Conservation (phyloP, 2,329 filamentous ascomycete species). For the Coniochaeta sp. region DNA sequence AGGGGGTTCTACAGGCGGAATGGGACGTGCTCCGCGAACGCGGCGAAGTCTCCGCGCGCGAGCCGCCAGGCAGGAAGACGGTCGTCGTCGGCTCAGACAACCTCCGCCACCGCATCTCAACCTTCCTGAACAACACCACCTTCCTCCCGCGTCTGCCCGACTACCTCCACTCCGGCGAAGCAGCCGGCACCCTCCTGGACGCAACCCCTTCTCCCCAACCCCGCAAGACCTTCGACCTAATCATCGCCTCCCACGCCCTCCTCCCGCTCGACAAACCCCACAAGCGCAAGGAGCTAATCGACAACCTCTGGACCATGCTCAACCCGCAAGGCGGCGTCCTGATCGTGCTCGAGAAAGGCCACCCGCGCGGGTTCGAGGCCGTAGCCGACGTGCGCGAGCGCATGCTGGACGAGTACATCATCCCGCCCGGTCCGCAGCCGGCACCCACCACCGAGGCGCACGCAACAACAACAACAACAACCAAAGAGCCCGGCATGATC, state of each 20-base stretch:
- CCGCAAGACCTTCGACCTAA: conserved; percentile 79
- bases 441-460: conserved; percentile 11
- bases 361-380: conserved; percentile 86
- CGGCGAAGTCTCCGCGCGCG: conserved; percentile 29
- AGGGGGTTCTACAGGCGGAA: conserved; percentile 72
- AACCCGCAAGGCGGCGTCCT: conserved; percentile 80
- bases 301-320: conserved; percentile 84
- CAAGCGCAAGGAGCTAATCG: conserved; percentile 67
- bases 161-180: conserved; percentile 60
- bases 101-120: conserved; percentile 67
- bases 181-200: conserved; percentile 49
- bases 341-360: conserved; percentile 82
- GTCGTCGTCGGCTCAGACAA: conserved; percentile 71
- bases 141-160: conserved; percentile 91
- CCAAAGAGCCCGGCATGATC: conserved; percentile 55
- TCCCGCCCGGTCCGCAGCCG: conserved; percentile 41
- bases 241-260: conserved; percentile 80
- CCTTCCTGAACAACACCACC: conserved; percentile 77
- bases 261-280: conserved; percentile 70
- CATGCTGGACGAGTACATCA: conserved; percentile 68
- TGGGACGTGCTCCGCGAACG: conserved; percentile 62
- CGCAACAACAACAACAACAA: conserved; percentile 30
- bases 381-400: conserved; percentile 77
- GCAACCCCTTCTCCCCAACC: conserved; percentile 44
- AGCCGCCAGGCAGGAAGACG: conserved; percentile 64